These are phyloP conservation scores for Dictyostelium purpureum DNA, from an alignment of 78 protist genomes.

Conservation along the genomic window DNA sequence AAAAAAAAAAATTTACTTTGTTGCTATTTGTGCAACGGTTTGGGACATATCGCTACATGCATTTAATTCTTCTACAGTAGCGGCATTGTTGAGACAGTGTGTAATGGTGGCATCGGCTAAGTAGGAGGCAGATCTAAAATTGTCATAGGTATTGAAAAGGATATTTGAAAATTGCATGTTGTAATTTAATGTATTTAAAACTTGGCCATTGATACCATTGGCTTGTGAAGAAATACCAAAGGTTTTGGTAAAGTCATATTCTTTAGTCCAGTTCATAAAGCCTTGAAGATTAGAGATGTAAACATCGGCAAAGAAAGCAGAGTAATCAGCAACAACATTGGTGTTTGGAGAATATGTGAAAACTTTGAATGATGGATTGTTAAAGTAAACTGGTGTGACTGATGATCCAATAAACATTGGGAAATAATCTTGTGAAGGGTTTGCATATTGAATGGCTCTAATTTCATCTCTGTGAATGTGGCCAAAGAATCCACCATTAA, in stretches of 20 bases:
- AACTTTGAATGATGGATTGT: conserved; percentile 60
- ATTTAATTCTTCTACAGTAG: background rate
- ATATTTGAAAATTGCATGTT: background rate
- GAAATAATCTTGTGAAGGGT: background rate
- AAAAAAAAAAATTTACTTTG: too few relatives aligned
- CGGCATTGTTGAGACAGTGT: background rate
- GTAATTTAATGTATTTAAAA: background rate
- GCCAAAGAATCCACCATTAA: conserved; percentile 67
- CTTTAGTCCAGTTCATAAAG: conserved; percentile 3
- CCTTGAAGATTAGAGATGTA: conserved; percentile 30
- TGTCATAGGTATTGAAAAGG: background rate
- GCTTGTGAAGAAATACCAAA: background rate
- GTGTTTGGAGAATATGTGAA: background rate
- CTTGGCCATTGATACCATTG: conserved; percentile 1
- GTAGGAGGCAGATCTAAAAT: background rate
- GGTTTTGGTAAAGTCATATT: background rate
- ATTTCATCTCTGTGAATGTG: conserved; percentile 73
- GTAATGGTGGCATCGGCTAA: background rate
- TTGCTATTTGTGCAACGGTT: background rate
- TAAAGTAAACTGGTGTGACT: conserved; percentile 45
- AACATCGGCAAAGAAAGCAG: conserved; percentile 27
- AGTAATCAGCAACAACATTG: background rate
- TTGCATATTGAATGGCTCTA: background rate
- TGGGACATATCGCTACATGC: background rate
- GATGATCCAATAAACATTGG: conserved; percentile 69